These are phyloP conservation scores for Bryum argenteum DNA, from an alignment of 225 moss, liverwort and hornwort species.

Conservation along the genomic window DNA sequence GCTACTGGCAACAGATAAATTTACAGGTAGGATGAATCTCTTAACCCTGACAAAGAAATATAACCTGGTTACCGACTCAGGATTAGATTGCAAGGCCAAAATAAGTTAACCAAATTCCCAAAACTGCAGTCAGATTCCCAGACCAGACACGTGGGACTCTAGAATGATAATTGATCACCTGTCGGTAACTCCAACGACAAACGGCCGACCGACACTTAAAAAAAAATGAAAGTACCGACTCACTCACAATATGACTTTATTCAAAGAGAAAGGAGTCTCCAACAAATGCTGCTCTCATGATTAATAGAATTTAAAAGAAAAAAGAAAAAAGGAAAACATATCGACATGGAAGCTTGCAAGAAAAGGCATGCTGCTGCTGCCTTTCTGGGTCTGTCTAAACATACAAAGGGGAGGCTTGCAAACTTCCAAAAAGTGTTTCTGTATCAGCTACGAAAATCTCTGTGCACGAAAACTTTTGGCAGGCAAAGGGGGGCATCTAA, in stretches of 20 bases:
- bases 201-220: constrained; percentile 21
- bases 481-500: constrained; percentile 26
- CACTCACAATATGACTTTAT: constrained; percentile 33
- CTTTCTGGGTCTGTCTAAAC: too few species aligned
- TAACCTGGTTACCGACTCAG: not conserved
- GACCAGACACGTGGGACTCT: constrained; percentile 5
- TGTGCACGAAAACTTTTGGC: constrained; percentile 21
- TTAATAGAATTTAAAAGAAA: constrained; percentile 21
- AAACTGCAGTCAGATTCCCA: constrained; percentile 28
- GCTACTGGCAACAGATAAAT: not conserved
- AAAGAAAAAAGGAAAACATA: constrained; percentile 22
- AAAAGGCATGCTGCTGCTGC: constrained; percentile 23
- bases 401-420: constrained; percentile 45
- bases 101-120: constrained; percentile 16
- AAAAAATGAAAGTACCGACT: constrained; percentile 4
- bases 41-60: constrained; percentile 20
- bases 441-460: constrained; percentile 47
- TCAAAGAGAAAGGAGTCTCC: constrained; percentile 37
- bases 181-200: constrained; percentile 32
- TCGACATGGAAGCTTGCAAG: constrained; percentile 40
- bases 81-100: constrained; percentile 18
- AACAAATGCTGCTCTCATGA: constrained; percentile 39
- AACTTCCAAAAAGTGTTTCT: constrained; percentile 54
- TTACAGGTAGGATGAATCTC: not conserved
- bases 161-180: constrained; percentile 22